Conservation (phyloP, 2,329 filamentous ascomycete species). For the Salinomyces thailandicus region DNA sequence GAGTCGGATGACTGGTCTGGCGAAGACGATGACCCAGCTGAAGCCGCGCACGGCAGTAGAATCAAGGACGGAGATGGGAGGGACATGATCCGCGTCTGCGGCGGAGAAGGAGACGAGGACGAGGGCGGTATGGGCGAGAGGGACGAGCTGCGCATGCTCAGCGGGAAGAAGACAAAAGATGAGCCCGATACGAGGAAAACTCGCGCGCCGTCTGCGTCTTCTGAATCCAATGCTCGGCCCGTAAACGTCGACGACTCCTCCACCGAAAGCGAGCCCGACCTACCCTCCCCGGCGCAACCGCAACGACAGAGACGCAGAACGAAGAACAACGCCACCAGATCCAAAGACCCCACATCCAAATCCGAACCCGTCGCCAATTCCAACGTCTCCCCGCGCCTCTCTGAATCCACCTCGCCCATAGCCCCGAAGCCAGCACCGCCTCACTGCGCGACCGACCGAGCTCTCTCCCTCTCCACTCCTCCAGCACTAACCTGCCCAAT, state of each 20-base stretch:
- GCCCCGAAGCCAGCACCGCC: no score
- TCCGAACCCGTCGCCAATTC: neutral
- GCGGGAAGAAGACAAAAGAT: slow-evolving; percentile 3
- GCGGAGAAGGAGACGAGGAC: slow-evolving; percentile 49
- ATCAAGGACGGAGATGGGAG: slow-evolving; percentile 54
- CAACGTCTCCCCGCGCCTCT: no score
- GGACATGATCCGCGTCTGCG: slow-evolving; percentile 63
- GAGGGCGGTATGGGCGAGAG: slow-evolving; percentile 54
- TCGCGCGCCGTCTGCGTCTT: no score
- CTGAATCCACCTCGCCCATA: no score
- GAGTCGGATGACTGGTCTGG: slow-evolving; percentile 19
- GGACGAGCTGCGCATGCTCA: slow-evolving; percentile 50
- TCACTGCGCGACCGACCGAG: no score
- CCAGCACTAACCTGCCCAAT: slow-evolving; percentile 34
- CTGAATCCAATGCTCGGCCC: no score
- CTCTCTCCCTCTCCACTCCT: neutral
- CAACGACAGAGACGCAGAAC: neutral
- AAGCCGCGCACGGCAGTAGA: slow-evolving; percentile 1
- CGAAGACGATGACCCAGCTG: slow-evolving; percentile 32
- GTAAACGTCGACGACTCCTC: no score
- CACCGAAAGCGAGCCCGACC: neutral
- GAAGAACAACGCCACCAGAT: neutral
- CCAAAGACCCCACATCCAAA: neutral
- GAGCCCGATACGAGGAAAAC: no score
- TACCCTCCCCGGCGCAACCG: no score